Percentiles rank a stretch among this genome's conserved stretches.
Evolutionary conservation across 331 rosid species (phyloP).

Genomic region (Rosa hybrid): DNA sequence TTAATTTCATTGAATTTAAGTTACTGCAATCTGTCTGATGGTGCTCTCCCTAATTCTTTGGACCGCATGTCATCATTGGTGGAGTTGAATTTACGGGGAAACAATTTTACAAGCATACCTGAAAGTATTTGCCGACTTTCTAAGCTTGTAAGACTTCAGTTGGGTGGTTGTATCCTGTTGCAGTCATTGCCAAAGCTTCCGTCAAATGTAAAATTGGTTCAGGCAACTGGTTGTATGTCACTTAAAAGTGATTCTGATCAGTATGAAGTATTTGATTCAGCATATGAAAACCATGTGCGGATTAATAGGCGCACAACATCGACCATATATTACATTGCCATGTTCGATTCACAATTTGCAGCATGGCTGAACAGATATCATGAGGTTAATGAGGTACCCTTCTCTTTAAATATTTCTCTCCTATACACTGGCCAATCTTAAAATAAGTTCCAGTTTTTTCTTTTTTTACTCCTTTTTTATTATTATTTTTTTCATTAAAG

Average conservation of each 20-base stretch:
- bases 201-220: accelerated
- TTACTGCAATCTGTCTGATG: not conserved
- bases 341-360: not conserved
- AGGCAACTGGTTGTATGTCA: not conserved
- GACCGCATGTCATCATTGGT: not conserved
- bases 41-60: not conserved
- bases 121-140: not conserved
- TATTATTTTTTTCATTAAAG: too few species aligned
- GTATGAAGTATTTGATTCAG: not conserved
- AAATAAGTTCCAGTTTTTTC: too few species aligned
- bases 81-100: not conserved
- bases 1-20: not conserved
- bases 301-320: not conserved
- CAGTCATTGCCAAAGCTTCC: not conserved
- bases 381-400: not conserved
- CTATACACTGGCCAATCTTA: not conserved
- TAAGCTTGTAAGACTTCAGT: not conserved
- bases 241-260: not conserved
- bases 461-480: too few species aligned
- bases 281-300: not conserved
- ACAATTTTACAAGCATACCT: not conserved
- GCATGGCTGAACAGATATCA: not conserved
- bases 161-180: not conserved
- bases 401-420: not conserved
- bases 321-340: not conserved